Conservation (phyloP, 1,284 basidiomycete genomes). For the Sanghuangporus weigelae region DNA sequence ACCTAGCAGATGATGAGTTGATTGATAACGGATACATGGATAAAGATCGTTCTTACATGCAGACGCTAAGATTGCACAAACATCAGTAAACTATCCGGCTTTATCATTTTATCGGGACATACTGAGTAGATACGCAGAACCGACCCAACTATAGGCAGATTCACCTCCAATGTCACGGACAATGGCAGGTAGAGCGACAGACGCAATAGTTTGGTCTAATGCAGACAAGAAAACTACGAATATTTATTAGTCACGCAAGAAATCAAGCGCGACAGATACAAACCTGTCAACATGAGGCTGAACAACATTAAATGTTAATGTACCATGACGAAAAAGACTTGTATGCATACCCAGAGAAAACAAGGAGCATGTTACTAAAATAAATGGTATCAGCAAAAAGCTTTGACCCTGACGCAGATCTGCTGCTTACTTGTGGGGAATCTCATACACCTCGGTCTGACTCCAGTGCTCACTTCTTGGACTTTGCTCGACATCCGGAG, state of each 20-base stretch:
- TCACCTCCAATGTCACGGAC: constrained; percentile 29
- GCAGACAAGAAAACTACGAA: constrained; percentile 27
- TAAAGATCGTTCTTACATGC: constrained; percentile 12
- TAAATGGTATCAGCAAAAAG: not conserved
- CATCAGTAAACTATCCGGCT: constrained; percentile 18
- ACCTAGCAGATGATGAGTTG: constrained; percentile 4
- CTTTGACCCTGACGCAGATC: not conserved
- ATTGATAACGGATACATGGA: not conserved
- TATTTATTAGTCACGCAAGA: not conserved
- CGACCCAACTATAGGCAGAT: constrained; percentile 23
- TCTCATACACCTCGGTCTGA: constrained; percentile 12
- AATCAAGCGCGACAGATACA: not conserved
- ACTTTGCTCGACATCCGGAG: constrained; percentile 8
- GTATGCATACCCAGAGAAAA: constrained; percentile 16
- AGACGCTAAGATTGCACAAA: constrained; percentile 6
- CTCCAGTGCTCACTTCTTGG: constrained; percentile 9
- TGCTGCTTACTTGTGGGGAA: constrained; percentile 16
- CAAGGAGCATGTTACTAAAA: constrained; percentile 17
- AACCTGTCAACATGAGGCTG: constrained; percentile 18
- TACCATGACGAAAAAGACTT: not conserved
- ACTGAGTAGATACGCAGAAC: constrained; percentile 31
- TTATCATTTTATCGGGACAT: constrained; percentile 21
- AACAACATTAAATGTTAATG: not conserved
- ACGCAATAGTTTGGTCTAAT: constrained; percentile 33
- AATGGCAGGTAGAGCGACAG: constrained; percentile 28